Evolutionary conservation across 2,329 filamentous ascomycete species (phyloP).

Genomic region (Paradendryphiella salina): DNA sequence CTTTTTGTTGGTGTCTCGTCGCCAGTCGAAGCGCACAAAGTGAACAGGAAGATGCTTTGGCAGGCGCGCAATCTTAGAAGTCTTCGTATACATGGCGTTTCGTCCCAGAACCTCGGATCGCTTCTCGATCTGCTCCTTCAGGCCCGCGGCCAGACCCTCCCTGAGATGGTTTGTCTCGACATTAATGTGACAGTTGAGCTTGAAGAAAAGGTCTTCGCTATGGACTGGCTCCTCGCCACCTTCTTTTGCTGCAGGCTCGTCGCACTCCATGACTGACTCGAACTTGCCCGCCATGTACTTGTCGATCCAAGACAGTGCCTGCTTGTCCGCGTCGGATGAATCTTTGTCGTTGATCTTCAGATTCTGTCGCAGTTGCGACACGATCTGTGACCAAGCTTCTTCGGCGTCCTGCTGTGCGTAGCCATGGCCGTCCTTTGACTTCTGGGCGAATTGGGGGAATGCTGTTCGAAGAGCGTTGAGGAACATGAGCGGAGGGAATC

Average conservation of each 20-base stretch:
- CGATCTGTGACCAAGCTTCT: constrained; percentile 95
- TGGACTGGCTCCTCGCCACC: constrained; percentile 70
- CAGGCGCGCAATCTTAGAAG: constrained; percentile 82
- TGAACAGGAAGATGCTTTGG: constrained; percentile 97
- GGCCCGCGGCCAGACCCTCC: constrained; percentile 79
- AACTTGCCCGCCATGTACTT: constrained; percentile 87
- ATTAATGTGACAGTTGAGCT: constrained; percentile 95
- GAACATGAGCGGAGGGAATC: constrained; percentile 83
- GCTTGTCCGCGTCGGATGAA: constrained; percentile 40
- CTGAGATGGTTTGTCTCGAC: constrained; percentile 83
- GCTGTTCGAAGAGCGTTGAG: constrained; percentile 74
- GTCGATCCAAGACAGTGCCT: constrained; percentile 75
- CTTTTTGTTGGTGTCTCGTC: constrained; percentile 93
- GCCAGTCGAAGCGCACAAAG: constrained; percentile 98
- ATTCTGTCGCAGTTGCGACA: constrained; percentile 79
- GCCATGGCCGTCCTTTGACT: constrained; percentile 75
- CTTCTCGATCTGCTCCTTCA: constrained; percentile 92
- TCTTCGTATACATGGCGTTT: constrained; percentile 85
- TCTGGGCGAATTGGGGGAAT: constrained; percentile 93
- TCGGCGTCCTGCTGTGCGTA: constrained; percentile 99
- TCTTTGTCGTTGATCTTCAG: constrained; percentile 65
- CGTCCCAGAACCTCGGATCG: constrained; percentile 74
- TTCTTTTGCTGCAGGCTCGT: constrained; percentile 76
- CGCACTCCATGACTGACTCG: constrained; percentile 76
- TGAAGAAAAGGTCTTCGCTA: constrained; percentile 77